Evolutionary conservation across 2,329 filamentous ascomycete species (phyloP), one percentile per base, ranked within the genome.

Genomic region (Hymenoscyphus salicellus): DNA sequence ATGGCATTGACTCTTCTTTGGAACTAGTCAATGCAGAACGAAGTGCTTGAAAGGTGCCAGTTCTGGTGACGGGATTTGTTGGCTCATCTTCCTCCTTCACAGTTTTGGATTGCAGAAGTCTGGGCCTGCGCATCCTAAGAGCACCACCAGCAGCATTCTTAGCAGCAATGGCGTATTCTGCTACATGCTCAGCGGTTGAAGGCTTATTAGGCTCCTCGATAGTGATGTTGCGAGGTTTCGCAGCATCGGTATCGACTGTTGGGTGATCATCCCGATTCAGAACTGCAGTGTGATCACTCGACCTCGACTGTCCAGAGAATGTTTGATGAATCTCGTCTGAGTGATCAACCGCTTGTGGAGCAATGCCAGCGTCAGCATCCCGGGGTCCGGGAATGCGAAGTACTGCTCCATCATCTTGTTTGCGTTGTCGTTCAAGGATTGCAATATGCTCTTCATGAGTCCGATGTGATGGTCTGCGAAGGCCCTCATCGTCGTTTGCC

Each of bases 311-410:
- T 20, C 69, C 60, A 16, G 72, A 71, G 16, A 69, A 36, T 1
- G 65, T 61, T 28, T 58, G 65, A 7, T 56, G 49, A 5, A 72
- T 49, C 0, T 63, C 60, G 59, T 73, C 71, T 3, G 46, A 52
- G 20, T 52, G 46, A 41, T 82, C 80, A 16, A 91, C 75, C 23
- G 82, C 78, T 70, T 87, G 79, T 3, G 93, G 93, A 10, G 88
- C 81, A 66, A 92, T 83, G 30, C 94, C 95, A 60, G 87, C 86
- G 72, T 99, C 95, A 58, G 90, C 93, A 74, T 98, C 95, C 71
- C 93, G 84, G 0, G 95, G 95, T 23, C 93, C 93, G 0, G 95
- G 95, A 71, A 99, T 98, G 49, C 92, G 89, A 55, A 98, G 79
- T 0, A 93, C 87, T 38, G 88, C 87, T 61, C 87, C 89, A 63